These are phyloP conservation scores for Pezicula radicicola DNA, from an alignment of 2,329 filamentous ascomycete species.

Conservation along the genomic window DNA sequence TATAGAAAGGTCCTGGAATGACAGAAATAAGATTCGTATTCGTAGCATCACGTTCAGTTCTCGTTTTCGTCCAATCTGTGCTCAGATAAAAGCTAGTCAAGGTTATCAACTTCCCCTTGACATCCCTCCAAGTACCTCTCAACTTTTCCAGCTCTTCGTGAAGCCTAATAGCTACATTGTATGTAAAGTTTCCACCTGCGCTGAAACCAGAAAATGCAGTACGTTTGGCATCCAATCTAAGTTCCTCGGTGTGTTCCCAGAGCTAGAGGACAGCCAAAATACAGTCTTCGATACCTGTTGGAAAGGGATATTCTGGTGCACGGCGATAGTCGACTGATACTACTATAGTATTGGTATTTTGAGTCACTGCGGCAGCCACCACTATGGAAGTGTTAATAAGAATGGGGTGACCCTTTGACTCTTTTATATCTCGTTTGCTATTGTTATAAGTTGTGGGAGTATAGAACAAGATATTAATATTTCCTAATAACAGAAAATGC, in stretches of 20 bases:
- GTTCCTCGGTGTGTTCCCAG: conserved; percentile 14
- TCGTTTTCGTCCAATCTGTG: conserved; percentile 6
- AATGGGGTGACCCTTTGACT: conserved; percentile 31
- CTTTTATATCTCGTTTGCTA: no score
- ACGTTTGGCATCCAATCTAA: conserved; percentile 8
- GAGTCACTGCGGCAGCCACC: conserved; percentile 55
- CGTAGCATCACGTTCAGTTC: conserved; percentile 4
- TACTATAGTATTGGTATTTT: conserved; percentile 46
- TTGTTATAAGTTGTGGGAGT: no score
- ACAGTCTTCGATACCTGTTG: conserved; percentile 59
- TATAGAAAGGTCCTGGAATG: conserved; percentile 6
- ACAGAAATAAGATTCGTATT: conserved; percentile 10
- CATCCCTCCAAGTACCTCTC: background rate
- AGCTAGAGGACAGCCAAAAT: conserved; percentile 36
- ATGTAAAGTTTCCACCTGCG: conserved; percentile 34
- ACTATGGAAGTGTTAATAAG: conserved; percentile 64
- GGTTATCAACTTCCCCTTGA: background rate
- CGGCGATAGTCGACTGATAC: conserved; percentile 64
- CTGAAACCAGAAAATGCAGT: conserved; percentile 45
- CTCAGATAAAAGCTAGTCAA: conserved; percentile 14
- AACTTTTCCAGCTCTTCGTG: conserved; percentile 5
- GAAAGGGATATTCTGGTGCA: conserved; percentile 59
- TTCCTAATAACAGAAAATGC: no score
- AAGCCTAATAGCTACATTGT: conserved; percentile 7
- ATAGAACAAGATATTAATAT: no score